phyloP scores from a whole-genome alignment of 2,329 filamentous ascomycete genomes.

The Neurospora crassa region DNA sequence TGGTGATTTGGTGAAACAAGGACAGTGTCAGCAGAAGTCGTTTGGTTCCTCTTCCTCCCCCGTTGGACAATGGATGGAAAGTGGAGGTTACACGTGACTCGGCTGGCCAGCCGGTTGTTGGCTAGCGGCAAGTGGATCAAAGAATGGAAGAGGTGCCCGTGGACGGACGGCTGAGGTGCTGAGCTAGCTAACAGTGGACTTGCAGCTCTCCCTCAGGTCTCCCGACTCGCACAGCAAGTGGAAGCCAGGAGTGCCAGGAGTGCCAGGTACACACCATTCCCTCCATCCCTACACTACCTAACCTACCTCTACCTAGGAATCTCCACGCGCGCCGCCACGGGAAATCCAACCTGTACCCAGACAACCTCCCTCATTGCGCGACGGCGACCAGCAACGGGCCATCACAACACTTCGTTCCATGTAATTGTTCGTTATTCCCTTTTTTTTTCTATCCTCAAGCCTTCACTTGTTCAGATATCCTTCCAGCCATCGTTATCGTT shows the following conservation, averaged over 20 bases:
- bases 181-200: not conserved
- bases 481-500: not conserved
- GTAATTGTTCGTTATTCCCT: conserved; percentile 19
- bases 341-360: conserved; percentile 4
- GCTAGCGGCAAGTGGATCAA: not conserved
- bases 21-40: not conserved
- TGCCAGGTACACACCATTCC: not conserved
- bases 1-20: not conserved
- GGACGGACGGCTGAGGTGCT: not conserved
- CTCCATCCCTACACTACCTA: not conserved
- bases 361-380: conserved; percentile 1
- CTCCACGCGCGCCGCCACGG: not conserved
- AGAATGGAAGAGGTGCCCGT: no score
- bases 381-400: not conserved
- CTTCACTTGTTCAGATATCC: conserved; percentile 5
- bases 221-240: no score
- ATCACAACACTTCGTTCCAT: conserved; percentile 4
- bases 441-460: conserved; percentile 10
- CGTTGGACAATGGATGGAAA: not conserved
- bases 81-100: not conserved
- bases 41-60: not conserved
- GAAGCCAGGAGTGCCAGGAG: not conserved
- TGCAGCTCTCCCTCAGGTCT: not conserved
- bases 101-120: not conserved
- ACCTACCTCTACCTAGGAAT: not conserved